These are phyloP conservation scores for Vitis riparia DNA, from an alignment of 164 flowering plant species.

Conservation along the genomic window DNA sequence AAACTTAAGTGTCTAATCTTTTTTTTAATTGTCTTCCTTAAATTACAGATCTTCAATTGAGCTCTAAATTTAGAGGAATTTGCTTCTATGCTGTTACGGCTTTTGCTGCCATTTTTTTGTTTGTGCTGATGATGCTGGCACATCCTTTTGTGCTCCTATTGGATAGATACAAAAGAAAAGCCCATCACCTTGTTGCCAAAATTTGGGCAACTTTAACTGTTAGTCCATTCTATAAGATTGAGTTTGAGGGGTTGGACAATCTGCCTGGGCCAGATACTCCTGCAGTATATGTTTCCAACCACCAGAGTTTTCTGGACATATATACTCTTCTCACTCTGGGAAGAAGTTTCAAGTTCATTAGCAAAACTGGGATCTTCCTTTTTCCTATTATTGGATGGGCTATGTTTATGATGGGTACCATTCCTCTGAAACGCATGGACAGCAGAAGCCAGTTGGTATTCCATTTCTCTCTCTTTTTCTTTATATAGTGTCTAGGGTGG, in stretches of 20 bases:
- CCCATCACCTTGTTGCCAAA: slow-evolving; percentile 77
- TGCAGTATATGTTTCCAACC: slow-evolving; percentile 94
- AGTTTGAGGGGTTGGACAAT: slow-evolving; percentile 85
- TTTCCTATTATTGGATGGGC: slow-evolving; percentile 95
- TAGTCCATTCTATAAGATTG: slow-evolving; percentile 55
- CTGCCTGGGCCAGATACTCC: slow-evolving; percentile 74
- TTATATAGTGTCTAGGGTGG: background rate
- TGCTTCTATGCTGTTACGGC: slow-evolving; percentile 68
- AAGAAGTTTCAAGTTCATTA: slow-evolving; percentile 87
- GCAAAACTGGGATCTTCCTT: slow-evolving; percentile 83
- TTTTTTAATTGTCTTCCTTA: slow-evolving; percentile 5
- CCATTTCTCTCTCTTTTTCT: slow-evolving; percentile 6
- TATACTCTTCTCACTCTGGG: slow-evolving; percentile 82
- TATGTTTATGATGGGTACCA: slow-evolving; percentile 79
- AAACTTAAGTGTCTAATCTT: background rate
- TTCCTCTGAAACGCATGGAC: slow-evolving; percentile 92
- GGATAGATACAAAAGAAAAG: slow-evolving; percentile 68
- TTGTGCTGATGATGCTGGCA: slow-evolving; percentile 62
- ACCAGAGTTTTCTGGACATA: slow-evolving; percentile 90
- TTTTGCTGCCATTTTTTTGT: slow-evolving; percentile 57
- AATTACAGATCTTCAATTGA: slow-evolving; percentile 49
- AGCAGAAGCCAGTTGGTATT: slow-evolving; percentile 88
- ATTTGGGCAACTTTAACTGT: slow-evolving; percentile 71
- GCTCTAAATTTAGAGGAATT: slow-evolving; percentile 65
- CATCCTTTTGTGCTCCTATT: slow-evolving; percentile 89